Evolutionary conservation across 495 filamentous ascomycete genomes (phyloP).

Genomic region (Hypoxylon fragiforme): DNA sequence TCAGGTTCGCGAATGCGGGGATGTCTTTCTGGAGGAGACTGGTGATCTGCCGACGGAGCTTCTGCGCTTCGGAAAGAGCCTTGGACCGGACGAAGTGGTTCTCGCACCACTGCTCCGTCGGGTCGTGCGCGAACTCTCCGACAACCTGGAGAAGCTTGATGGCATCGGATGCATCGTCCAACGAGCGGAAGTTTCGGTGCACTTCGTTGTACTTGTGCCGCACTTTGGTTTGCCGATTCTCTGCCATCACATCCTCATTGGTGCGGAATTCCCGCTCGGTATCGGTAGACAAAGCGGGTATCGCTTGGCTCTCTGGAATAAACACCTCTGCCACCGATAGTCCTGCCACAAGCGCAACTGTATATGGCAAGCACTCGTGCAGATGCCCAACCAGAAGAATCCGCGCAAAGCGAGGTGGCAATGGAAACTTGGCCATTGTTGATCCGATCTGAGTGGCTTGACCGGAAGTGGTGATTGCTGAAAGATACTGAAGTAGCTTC

Average conservation of each 20-base stretch:
- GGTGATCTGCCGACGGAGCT: constrained; percentile 80
- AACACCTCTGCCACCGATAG: constrained; percentile 88
- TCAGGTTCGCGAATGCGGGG: constrained; percentile 62
- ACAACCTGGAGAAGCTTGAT: constrained; percentile 87
- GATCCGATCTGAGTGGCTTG: constrained; percentile 75
- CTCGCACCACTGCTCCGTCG: constrained; percentile 70
- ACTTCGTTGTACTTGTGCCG: constrained; percentile 72
- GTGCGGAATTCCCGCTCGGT: constrained; percentile 59
- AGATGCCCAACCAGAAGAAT: constrained; percentile 87
- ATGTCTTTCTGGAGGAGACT: constrained; percentile 77
- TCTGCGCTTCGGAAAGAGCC: constrained; percentile 78
- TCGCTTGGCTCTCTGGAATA: constrained; percentile 79
- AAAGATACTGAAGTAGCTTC: constrained; percentile 75
- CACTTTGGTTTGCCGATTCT: constrained; percentile 64
- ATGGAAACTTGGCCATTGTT: constrained; percentile 82
- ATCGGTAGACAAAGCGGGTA: constrained; percentile 50
- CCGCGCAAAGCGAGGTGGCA: constrained; percentile 86
- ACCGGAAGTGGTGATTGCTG: constrained; percentile 67
- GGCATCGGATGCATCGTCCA: constrained; percentile 82
- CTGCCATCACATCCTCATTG: constrained; percentile 67
- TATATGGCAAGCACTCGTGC: constrained; percentile 80
- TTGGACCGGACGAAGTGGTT: constrained; percentile 84
- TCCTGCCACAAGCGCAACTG: constrained; percentile 85
- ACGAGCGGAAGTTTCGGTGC: constrained; percentile 77
- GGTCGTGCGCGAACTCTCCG: constrained; percentile 75